These are phyloP conservation scores for Cryphonectria naterciae DNA, from an alignment of 2,329 filamentous ascomycete genomes.

Conservation along the genomic window DNA sequence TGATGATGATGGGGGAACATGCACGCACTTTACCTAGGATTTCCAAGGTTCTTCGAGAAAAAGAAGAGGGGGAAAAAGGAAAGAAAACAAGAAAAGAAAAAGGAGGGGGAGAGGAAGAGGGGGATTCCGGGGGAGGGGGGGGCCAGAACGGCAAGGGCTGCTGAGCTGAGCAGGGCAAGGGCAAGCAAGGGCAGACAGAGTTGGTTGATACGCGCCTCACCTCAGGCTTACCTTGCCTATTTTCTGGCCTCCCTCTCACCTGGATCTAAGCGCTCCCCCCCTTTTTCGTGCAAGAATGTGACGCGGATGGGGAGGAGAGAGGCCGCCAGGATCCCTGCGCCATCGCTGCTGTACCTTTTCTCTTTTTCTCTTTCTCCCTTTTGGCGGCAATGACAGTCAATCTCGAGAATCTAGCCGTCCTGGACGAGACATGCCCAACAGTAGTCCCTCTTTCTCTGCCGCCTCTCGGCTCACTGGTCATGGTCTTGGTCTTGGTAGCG, in stretches of 20 bases:
- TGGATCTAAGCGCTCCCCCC: background rate
- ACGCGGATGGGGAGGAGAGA: background rate
- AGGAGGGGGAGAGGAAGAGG: background rate
- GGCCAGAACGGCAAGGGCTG: background rate
- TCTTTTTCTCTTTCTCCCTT: background rate
- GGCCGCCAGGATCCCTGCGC: background rate
- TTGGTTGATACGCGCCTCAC: background rate
- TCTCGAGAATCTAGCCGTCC: background rate
- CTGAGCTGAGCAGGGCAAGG: background rate
- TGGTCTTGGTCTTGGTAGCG: background rate
- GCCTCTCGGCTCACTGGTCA: background rate
- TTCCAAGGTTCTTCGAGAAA: background rate
- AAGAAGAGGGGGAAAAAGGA: background rate
- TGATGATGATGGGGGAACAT: slow-evolving; percentile 3
- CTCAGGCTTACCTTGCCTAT: background rate
- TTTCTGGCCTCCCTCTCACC: background rate
- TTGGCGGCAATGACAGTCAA: background rate
- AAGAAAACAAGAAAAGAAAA: background rate
- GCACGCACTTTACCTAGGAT: slow-evolving; percentile 12
- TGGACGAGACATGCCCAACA: background rate
- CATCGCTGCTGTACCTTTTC: background rate
- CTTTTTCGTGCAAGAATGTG: background rate
- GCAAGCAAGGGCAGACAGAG: background rate
- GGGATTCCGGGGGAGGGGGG: background rate
- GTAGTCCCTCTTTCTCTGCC: background rate